phyloP scores from a whole-genome alignment of 192 early-diverging fungal species.

The Phlyctochytrium arcticum region DNA sequence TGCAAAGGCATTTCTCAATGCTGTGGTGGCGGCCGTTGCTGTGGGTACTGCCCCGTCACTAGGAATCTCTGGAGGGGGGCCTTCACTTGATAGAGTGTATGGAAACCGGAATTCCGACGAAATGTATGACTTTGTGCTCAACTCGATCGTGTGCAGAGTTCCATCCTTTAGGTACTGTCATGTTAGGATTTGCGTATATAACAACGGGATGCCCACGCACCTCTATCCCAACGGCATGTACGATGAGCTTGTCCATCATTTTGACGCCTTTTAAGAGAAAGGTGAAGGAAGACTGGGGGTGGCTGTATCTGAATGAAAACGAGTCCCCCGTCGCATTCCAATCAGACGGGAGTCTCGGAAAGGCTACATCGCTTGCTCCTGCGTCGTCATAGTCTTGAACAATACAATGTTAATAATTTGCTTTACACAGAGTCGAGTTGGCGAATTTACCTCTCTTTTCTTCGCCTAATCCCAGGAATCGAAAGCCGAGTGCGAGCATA shows the following conservation, averaged over 20 bases:
- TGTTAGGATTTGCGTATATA: background rate
- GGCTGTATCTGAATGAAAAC: constrained; percentile 62
- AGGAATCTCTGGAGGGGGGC: no score
- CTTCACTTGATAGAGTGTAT: no score
- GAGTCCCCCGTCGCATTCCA: constrained; percentile 63
- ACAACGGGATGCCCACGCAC: constrained; percentile 29
- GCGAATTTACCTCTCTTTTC: constrained; percentile 26
- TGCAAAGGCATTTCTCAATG: constrained; percentile 40
- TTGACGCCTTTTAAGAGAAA: constrained; percentile 65
- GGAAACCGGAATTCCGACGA: constrained; percentile 27
- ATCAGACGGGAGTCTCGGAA: constrained; percentile 35
- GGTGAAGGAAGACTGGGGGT: constrained; percentile 61
- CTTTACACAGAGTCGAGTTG: no score
- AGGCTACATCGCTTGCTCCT: no score
- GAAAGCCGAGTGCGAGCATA: constrained; percentile 61
- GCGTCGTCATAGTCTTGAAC: no score
- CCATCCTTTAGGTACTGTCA: no score
- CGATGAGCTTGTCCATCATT: constrained; percentile 56
- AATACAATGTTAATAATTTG: no score
- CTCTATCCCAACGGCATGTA: constrained; percentile 65
- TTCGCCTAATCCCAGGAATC: constrained; percentile 59
- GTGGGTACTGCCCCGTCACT: no score
- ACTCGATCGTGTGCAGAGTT: constrained; percentile 31
- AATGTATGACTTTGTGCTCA: constrained; percentile 21
- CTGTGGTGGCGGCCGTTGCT: background rate